Percentiles rank a stretch among this genome's conserved stretches.
Evolutionary conservation across 176 grass and related monocot genomes (phyloP).

Genomic region (Triticum turgidum): DNA sequence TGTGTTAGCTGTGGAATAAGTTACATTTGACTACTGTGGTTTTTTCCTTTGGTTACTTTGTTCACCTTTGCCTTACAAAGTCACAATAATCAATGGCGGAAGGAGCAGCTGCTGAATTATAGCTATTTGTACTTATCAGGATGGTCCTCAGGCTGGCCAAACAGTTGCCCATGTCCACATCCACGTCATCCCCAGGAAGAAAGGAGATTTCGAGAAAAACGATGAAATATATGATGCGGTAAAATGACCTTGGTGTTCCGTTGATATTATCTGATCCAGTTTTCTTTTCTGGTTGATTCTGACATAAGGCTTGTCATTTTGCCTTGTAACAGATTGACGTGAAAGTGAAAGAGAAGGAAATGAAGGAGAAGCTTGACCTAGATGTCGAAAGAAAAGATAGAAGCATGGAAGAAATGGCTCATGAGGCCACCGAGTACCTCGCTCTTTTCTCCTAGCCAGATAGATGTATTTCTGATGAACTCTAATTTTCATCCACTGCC

Average conservation of each 20-base stretch:
- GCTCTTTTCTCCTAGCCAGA: constrained; percentile 51
- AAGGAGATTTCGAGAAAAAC: constrained; percentile 87
- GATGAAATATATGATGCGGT: constrained; percentile 97
- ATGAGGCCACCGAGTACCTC: constrained; percentile 61
- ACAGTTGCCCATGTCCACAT: constrained; percentile 97
- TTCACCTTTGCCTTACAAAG: background rate
- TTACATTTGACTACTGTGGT: background rate
- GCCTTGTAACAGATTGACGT: constrained; percentile 50
- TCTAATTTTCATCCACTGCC: background rate
- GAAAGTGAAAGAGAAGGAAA: constrained; percentile 78
- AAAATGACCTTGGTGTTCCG: background rate
- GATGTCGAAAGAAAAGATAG: constrained; percentile 80
- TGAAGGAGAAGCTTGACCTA: constrained; percentile 95
- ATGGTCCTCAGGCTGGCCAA: constrained; percentile 93
- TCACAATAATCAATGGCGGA: background rate
- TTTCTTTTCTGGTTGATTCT: background rate
- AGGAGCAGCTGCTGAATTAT: background rate
- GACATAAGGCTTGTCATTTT: constrained; percentile 11
- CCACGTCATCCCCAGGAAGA: constrained; percentile 82
- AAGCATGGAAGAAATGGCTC: constrained; percentile 67
- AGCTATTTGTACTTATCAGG: constrained; percentile 39
- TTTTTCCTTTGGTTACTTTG: background rate
- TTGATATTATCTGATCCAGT: constrained; percentile 6
- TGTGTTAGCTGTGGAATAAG: background rate
- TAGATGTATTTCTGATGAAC: constrained; percentile 20